Percentiles rank a stretch among this genome's conserved stretches.
phyloP scores from a whole-genome alignment of 1,139 yeast species.

The Insectozyma bohioensis region DNA sequence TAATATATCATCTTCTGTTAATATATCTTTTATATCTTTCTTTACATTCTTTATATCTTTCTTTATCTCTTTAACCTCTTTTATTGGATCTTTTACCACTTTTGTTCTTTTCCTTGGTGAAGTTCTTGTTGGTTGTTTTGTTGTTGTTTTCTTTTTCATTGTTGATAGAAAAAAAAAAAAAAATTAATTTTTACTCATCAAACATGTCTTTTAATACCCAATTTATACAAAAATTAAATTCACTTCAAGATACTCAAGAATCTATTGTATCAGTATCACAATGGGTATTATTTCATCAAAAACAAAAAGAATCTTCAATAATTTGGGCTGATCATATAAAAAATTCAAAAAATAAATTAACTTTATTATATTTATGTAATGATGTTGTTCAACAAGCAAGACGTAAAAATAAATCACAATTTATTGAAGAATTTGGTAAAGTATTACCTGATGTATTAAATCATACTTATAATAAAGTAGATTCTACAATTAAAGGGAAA shows the following conservation, averaged over 20 bases:
- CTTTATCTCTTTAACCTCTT: too few relatives aligned
- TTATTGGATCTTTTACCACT: too few relatives aligned
- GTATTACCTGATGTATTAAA: conserved; percentile 42
- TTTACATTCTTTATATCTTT: too few relatives aligned
- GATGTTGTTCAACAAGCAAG: conserved; percentile 84
- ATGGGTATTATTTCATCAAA: conserved; percentile 80
- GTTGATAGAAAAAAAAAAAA: conserved; percentile 2
- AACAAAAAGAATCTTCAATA: conserved; percentile 38
- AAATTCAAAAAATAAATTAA: conserved; percentile 35
- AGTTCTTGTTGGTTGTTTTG: too few relatives aligned
- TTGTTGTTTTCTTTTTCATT: conserved; percentile 1
- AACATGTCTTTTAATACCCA: conserved; percentile 28
- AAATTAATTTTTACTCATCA: background rate
- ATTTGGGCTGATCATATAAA: conserved; percentile 58
- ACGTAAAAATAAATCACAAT: conserved; percentile 61
- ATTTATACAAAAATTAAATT: conserved; percentile 55
- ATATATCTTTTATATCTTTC: conserved; percentile 3
- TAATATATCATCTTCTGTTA: conserved; percentile 4
- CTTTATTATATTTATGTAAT: conserved; percentile 71
- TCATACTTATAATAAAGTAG: conserved; percentile 32
- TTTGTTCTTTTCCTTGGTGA: too few relatives aligned
- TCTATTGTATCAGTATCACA: conserved; percentile 81
- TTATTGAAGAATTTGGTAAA: conserved; percentile 55
- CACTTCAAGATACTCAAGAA: conserved; percentile 76
- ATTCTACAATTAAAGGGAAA: conserved; percentile 48